Evolutionary conservation across 768 basidiomycete genomes (phyloP).

Genomic region (Phanerodontia chrysosporium): DNA sequence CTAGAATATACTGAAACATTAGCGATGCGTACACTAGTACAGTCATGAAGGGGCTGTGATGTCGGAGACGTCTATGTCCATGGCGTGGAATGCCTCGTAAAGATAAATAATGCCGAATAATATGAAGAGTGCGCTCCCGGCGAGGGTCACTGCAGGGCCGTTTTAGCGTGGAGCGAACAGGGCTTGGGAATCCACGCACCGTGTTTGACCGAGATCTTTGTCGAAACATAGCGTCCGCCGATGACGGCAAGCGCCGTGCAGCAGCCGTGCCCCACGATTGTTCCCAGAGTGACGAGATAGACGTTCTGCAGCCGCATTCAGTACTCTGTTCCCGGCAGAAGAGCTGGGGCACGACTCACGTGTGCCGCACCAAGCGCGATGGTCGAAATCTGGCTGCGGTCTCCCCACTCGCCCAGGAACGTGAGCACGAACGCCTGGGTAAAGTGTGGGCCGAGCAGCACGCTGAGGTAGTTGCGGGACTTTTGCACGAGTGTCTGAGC

Average conservation of each 20-base stretch:
- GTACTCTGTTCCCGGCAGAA: slow-evolving; percentile 3
- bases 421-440: slow-evolving; percentile 94
- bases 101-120: slow-evolving; percentile 80
- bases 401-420: slow-evolving; percentile 99
- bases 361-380: slow-evolving; percentile 95
- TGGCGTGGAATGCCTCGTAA: slow-evolving; percentile 40
- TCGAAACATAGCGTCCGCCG: slow-evolving; percentile 90
- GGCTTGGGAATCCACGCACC: slow-evolving; percentile 44
- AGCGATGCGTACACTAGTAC: neutral
- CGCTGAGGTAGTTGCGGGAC: slow-evolving; percentile 73
- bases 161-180: neutral
- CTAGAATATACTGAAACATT: neutral
- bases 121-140: slow-evolving; percentile 79
- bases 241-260: slow-evolving; percentile 90
- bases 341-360: slow-evolving; percentile 38
- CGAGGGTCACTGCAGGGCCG: slow-evolving; percentile 61
- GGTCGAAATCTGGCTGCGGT: slow-evolving; percentile 94
- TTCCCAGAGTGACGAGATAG: slow-evolving; percentile 86
- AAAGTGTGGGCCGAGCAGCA: slow-evolving; percentile 88
- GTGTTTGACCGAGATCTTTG: slow-evolving; percentile 92
- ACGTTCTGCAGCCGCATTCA: slow-evolving; percentile 64
- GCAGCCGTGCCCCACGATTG: slow-evolving; percentile 79
- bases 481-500: slow-evolving; percentile 47
- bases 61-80: slow-evolving; percentile 23
- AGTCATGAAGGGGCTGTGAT: slow-evolving; percentile 11